Base-by-base conservation (phyloP, 192 early-diverging fungal species). In the Globomyces pollinis-pini region DNA sequence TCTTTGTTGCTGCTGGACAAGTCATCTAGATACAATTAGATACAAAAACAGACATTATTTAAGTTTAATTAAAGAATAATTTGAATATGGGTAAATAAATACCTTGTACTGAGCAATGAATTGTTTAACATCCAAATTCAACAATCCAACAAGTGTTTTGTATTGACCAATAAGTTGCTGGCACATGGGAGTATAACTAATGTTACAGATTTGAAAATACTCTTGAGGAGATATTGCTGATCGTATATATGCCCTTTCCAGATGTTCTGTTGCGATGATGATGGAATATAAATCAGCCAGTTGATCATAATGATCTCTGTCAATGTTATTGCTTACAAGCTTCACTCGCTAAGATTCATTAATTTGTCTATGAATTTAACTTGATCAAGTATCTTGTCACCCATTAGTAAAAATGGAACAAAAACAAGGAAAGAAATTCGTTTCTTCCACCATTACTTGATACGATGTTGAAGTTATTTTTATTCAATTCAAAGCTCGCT, bases 281-380 rank as follows among this genome's bases (percentile, higher is more conserved):
- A 98, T 95, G 15, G 87, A 80, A 73, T 91, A 98, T 0, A 98
- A 70, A 49, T 95, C 91, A 2, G 93, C 93, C 77, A 89, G 79
- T 66, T 89, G 90, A 50, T 98, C 93, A 72, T 87, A 90, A 52
- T 81, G 81, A 63, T 96, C 92, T 62, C 93, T 79, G 31, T 98
- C 93, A n/a, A n/a, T n/a, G n/a, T n/a, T n/a, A n/a, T n/a, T n/a
- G n/a, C n/a, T n/a, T n/a, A n/a, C n/a, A n/a, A n/a, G n/a, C n/a
- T n/a, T n/a, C n/a, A n/a, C n/a, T n/a, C n/a, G n/a, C n/a, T n/a
- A n/a, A n/a, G n/a, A n/a, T n/a, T n/a, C n/a, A n/a, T n/a, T n/a
- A n/a, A n/a, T n/a, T n/a, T n/a, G n/a, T n/a, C n/a, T n/a, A n/a
- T n/a, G n/a, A n/a, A n/a, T n/a, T n/a, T n/a, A n/a, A n/a, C n/a